phyloP scores from a whole-genome alignment of 2,329 filamentous ascomycete genomes.

The Penicillium sp. region DNA sequence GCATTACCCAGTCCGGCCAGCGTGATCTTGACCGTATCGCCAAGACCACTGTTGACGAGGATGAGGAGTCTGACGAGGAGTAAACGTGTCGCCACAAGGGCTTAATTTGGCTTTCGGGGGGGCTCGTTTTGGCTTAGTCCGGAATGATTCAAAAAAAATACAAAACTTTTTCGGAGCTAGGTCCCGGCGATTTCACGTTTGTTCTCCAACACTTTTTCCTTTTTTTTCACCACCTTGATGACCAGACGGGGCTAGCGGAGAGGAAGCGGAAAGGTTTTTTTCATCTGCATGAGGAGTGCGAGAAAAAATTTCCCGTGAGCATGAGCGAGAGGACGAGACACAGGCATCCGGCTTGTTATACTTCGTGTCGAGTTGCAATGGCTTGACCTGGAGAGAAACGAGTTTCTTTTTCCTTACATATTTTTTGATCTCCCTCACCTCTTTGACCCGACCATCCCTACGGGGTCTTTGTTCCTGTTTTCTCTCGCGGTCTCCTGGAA shows the following conservation, averaged over 20 bases:
- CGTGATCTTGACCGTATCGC: constrained; percentile 97
- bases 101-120: constrained; percentile 31
- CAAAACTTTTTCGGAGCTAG: constrained; percentile 30
- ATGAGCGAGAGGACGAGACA: constrained; percentile 29
- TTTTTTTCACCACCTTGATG: constrained; percentile 24
- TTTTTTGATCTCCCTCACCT: constrained; percentile 29
- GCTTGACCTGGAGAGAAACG: constrained; percentile 7
- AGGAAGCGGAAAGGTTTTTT: constrained; percentile 19
- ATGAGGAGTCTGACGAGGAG: constrained; percentile 49
- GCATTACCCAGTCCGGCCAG: constrained; percentile 97
- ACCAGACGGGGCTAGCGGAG: constrained; percentile 33
- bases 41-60: constrained; percentile 64
- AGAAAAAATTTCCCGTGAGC: constrained; percentile 22
- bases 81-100: constrained; percentile 39
- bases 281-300: constrained; percentile 27
- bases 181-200: constrained; percentile 31
- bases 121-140: constrained; percentile 28
- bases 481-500: constrained; percentile 35
- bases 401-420: constrained; percentile 27
- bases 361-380: constrained; percentile 7
- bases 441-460: constrained; percentile 30
- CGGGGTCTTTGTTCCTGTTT: constrained; percentile 30
- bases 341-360: constrained; percentile 16
- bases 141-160: constrained; percentile 30
- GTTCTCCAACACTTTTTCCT: constrained; percentile 23